Evolutionary conservation across 2,329 filamentous ascomycete genomes (phyloP), one percentile per base, ranked within the genome.

Genomic region (Dothistroma pini): DNA sequence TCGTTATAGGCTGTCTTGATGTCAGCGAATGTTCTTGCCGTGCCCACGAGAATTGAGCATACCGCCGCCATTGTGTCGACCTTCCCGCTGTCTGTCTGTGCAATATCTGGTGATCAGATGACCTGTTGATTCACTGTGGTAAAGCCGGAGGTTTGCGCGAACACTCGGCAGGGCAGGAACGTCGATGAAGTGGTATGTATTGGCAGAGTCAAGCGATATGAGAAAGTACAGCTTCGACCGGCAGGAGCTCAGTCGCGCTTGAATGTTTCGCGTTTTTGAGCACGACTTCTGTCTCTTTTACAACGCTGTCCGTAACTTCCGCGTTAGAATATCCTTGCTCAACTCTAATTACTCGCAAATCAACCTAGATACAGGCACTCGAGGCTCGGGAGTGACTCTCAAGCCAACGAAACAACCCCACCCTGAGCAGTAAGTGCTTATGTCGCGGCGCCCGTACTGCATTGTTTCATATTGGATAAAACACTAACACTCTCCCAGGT

Each of bases 1-100:
- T 97, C 62, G 86, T 86, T 70, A 91, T 90, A 73, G 79, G 78
- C 84, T 86, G 44, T 9, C n/a, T 41, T 41, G 8, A 11, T 16
- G 48, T 61, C 19, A 62, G 52, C 47, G 11, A 55, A 31, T 21
- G 19, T 34, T 16, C 31, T 29, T 44, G 8, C 12, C 25, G 25
- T 22, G 5, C 44, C 21, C 12, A 7, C n/a, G 3, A 22, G 12
- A 31, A 21, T 38, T 12, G 31, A 22, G 29, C 51, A 50, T 41
- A 55, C 57, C 22, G 52, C 52, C 44, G 57, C 57, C 51, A 59
- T 55, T 12, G 44, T 59, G 51, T 49, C 32, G 35, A 49, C 29
- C n/a, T 29, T 32, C 22, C 14, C 47, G 47, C 32, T 55, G 16
- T 2, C 6, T n/a, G 50, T 53, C 22, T 21, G 12, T 29, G 19